Evolutionary conservation across 2,329 filamentous ascomycete genomes (phyloP).

Genomic region (Ceratocystis cacaofunesta): DNA sequence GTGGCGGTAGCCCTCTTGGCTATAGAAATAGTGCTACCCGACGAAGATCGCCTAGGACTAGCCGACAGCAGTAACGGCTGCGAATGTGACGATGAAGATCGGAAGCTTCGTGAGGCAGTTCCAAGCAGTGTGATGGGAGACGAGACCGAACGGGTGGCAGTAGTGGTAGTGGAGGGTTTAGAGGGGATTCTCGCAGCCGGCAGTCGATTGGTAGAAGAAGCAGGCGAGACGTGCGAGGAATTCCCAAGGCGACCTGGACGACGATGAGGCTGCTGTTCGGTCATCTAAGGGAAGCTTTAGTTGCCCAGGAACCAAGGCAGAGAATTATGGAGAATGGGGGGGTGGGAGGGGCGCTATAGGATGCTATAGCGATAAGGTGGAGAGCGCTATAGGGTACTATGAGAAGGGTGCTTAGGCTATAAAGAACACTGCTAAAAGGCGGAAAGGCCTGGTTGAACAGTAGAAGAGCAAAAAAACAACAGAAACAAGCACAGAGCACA

Average conservation of each 20-base stretch:
- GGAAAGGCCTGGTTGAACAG: not conserved
- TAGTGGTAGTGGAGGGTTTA: too few species aligned
- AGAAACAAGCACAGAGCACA: not conserved
- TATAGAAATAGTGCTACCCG: not conserved
- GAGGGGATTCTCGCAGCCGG: not conserved
- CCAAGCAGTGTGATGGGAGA: conserved; percentile 10
- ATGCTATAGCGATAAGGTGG: not conserved
- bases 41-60: not conserved
- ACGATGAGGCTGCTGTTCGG: conserved; percentile 9
- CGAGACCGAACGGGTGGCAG: conserved; percentile 8
- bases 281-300: conserved; percentile 14
- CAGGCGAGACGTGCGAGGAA: conserved; percentile 7
- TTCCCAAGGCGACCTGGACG: conserved; percentile 7
- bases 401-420: not conserved
- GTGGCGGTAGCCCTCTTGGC: not conserved
- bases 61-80: not conserved
- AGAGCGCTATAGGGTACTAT: not conserved
- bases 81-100: not conserved
- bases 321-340: conserved; percentile 2
- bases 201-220: not conserved
- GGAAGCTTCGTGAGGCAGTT: not conserved
- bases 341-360: not conserved
- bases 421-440: not conserved
- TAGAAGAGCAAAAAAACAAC: not conserved
- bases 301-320: conserved; percentile 17